A percentile compares a stretch with the other conserved stretches of the same genome.
Evolutionary conservation across 2,329 filamentous ascomycete genomes (phyloP).

Genomic region (Ilyonectria sp.): DNA sequence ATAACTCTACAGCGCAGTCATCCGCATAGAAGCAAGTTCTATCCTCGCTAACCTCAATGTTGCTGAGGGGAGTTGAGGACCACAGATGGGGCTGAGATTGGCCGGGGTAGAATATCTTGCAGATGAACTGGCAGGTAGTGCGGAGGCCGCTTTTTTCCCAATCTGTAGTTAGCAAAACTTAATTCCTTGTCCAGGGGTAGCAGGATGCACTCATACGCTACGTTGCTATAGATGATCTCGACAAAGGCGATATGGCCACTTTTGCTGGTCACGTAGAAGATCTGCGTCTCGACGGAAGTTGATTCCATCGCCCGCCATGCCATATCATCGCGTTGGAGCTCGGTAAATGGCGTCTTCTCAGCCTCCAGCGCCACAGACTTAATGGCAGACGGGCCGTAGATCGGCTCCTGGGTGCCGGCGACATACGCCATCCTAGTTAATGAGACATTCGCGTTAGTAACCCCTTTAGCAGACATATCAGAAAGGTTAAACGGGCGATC

Average conservation of each 20-base stretch:
- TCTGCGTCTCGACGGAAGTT: conserved; percentile 95
- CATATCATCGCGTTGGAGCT: conserved; percentile 82
- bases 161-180: conserved; percentile 25
- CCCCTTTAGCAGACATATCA: not conserved
- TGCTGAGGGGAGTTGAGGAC: conserved; percentile 84
- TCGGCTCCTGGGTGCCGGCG: conserved; percentile 95
- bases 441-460: conserved; percentile 35
- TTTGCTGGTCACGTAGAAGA: conserved; percentile 90
- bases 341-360: conserved; percentile 83
- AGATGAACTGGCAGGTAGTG: conserved; percentile 93
- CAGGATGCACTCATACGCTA: conserved; percentile 75
- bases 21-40: conserved; percentile 89
- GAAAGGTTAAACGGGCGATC: conserved; percentile 48
- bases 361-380: conserved; percentile 87
- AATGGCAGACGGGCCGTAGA: conserved; percentile 92
- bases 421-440: conserved; percentile 77
- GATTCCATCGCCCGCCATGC: conserved; percentile 88
- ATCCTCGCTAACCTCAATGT: conserved; percentile 88
- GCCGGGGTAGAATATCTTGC: conserved; percentile 89
- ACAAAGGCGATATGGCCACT: conserved; percentile 82
- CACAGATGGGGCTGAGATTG: conserved; percentile 82
- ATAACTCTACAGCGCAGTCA: conserved; percentile 87
- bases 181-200: not conserved
- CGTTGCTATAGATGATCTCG: conserved; percentile 98
- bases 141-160: conserved; percentile 79